Conservation (phyloP, 1,284 basidiomycete genomes). For the Rhodotorula sp. region DNA sequence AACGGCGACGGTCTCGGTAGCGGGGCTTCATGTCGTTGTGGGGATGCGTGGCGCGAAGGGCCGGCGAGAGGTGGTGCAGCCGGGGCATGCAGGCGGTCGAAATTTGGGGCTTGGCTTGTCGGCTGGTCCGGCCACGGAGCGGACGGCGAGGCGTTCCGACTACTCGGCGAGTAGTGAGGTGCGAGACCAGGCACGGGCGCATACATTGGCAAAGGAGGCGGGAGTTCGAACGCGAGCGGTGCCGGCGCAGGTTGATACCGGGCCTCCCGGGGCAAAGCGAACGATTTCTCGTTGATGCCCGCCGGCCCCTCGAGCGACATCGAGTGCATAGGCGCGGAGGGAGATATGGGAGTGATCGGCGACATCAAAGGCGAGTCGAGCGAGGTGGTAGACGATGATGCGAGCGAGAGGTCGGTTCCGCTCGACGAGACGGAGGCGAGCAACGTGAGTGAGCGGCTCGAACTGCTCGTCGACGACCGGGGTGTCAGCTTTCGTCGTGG, state of each 20-base stretch:
- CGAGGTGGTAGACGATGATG: conserved; percentile 14
- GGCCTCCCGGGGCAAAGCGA: background rate
- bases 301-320: background rate
- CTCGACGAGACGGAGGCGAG: conserved; percentile 4
- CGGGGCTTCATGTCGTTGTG: background rate
- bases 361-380: conserved; percentile 11
- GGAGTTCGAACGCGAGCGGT: conserved; percentile 8
- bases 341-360: background rate
- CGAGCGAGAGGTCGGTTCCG: conserved; percentile 20
- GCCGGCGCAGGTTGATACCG: conserved; percentile 1
- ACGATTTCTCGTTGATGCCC: background rate
- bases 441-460: conserved; percentile 13
- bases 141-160: background rate
- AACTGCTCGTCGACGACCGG: conserved; percentile 3
- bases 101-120: too few relatives aligned
- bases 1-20: background rate
- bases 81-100: too few relatives aligned
- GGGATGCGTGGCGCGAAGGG: background rate
- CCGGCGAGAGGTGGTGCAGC: background rate
- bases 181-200: background rate
- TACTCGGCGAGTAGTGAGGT: background rate
- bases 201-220: background rate
- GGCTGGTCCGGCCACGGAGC: background rate
- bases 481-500: conserved; percentile 14
- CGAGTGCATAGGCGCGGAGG: background rate